phyloP scores from a whole-genome alignment of 2,329 filamentous ascomycete genomes.

The Macrophomina phaseolina region DNA sequence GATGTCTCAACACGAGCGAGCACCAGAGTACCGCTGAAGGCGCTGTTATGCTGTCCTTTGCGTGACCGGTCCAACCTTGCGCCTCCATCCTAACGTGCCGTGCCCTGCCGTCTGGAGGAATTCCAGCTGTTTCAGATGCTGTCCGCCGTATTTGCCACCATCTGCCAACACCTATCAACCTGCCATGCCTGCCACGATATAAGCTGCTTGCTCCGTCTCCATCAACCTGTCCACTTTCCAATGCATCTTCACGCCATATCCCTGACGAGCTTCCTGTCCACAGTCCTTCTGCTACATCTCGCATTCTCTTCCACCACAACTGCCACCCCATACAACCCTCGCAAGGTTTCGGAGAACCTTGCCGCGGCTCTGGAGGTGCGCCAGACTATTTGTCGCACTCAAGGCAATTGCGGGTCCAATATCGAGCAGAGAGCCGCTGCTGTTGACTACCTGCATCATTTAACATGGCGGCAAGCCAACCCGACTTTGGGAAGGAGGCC shows the following conservation, averaged over 20 bases:
- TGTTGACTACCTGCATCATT: not conserved
- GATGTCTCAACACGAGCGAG: not conserved
- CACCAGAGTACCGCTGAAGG: not conserved
- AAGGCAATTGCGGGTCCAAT: not conserved
- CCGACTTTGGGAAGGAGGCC: not conserved
- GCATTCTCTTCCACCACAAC: not conserved
- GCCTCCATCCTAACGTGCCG: not conserved
- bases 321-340: not conserved
- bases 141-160: not conserved
- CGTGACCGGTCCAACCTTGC: not conserved
- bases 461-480: constrained; percentile 1
- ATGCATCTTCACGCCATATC: not conserved
- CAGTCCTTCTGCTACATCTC: not conserved
- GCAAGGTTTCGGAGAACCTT: not conserved
- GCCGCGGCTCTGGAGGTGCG: not conserved
- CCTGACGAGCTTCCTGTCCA: too few relatives aligned
- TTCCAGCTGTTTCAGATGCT: constrained; percentile 15
- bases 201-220: not conserved
- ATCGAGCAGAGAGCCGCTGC: not conserved
- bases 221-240: not conserved
- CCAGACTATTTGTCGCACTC: not conserved
- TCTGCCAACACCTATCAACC: not conserved
- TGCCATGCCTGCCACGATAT: not conserved
- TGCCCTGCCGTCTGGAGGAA: not conserved
- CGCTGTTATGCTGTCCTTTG: not conserved